These are phyloP conservation scores for Melanopsichium pennsylvanicum DNA, from an alignment of 1,284 basidiomycete genomes.

Conservation along the genomic window DNA sequence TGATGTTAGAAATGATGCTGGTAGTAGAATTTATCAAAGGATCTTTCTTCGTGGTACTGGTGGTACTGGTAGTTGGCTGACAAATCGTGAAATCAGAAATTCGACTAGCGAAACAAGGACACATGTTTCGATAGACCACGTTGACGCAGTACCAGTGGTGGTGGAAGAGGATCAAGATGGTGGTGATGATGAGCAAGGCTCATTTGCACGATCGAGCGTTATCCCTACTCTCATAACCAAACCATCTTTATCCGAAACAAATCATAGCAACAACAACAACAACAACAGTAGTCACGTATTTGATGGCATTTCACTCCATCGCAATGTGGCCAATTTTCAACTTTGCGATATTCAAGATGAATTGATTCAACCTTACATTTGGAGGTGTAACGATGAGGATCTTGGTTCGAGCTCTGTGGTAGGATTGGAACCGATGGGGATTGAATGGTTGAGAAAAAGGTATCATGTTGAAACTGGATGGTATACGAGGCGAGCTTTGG, in stretches of 20 bases:
- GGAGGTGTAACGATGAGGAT: constrained; percentile 8
- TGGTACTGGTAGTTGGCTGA: background rate
- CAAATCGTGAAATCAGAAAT: too few relatives aligned
- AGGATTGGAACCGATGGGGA: background rate
- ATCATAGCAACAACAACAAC: background rate
- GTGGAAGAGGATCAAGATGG: background rate
- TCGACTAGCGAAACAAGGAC: too few relatives aligned
- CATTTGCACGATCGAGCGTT: constrained; percentile 3
- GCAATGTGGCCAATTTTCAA: constrained; percentile 88
- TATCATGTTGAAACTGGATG: constrained; percentile 49
- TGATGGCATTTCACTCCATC: constrained; percentile 80
- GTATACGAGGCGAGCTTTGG: constrained; percentile 47
- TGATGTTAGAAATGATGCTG: constrained; percentile 79
- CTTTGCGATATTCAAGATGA: constrained; percentile 88
- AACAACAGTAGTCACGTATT: constrained; percentile 78
- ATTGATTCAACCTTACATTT: constrained; percentile 67
- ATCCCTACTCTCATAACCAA: background rate
- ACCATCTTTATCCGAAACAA: too few relatives aligned
- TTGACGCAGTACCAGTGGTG: too few relatives aligned
- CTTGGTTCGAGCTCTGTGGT: background rate
- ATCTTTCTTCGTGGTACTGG: constrained; percentile 41
- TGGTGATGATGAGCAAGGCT: background rate
- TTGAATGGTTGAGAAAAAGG: constrained; percentile 7
- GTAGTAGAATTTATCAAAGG: constrained; percentile 72
- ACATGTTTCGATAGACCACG: too few relatives aligned